Base-by-base conservation (phyloP, 371 early-diverging fungal species). In the Actinomortierella ambigua region DNA sequence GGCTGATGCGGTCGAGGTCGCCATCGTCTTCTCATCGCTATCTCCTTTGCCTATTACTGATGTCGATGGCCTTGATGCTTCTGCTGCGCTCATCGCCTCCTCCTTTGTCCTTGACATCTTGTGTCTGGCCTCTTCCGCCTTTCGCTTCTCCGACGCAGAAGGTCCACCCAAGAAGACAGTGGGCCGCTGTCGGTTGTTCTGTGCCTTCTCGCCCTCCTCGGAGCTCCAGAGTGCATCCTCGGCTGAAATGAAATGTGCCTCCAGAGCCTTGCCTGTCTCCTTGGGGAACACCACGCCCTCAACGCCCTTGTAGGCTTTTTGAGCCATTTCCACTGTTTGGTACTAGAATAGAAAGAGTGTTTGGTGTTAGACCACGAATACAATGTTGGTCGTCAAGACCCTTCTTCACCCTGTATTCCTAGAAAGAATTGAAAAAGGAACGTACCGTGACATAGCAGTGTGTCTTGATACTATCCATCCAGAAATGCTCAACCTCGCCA, bases 401-500 rank as follows among this genome's bases (percentile, higher is more conserved):
- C 13, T n/a, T 42, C 24, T 42, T 17, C 4, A 27, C 24, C 28
- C 0, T 22, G 15, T n/a, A 13, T 34, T 34, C 14, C 27, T 13
- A 24, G 5, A n/a, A 53, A 46, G 13, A 58, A 66, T 77, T n/a
- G n/a, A n/a, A n/a, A n/a, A n/a, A n/a, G n/a, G 18, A 15, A 65
- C 70, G 47, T 85, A 90, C 92, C 57, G 82, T 82, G n/a, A 87
- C 93, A 81, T 88, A 95, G 53, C 90, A 88, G 61, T 92, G 93
- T 1, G 94, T 89, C 55, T 93, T 92, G 73, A 95, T 92, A 28
- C 81, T 81, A 75, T 94, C 91, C 81, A 95, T 90, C 94, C 94
- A 94, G 23, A 93, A 81, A 48, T 82, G 80, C 27, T 86, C 85
- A 2, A 88, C 69, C 17, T 76, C 80, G 11, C 94, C 94, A 60